Base-by-base conservation (phyloP, 2,329 filamentous ascomycete genomes). In the Aschersonia sp. region DNA sequence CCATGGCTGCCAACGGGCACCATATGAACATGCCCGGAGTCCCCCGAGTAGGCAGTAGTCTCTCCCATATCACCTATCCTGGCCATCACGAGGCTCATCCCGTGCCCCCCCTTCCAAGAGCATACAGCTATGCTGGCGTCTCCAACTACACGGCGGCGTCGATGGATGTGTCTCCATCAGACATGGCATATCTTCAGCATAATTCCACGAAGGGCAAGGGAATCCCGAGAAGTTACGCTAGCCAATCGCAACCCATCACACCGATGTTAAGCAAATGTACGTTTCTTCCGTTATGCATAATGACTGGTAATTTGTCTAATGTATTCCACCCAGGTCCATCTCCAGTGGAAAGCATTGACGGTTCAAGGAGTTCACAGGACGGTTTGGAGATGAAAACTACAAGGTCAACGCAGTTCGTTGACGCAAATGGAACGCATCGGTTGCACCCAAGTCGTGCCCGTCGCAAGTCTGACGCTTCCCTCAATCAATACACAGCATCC, bases 1-100 rank as follows among this genome's bases (percentile, higher is more conserved):
- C 70, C 45, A 70, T 73, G 62, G 64, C 62, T n/a, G 62, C 66
- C 7, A 69, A 56, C 47, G 61, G 64, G 35, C 53, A 64, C 38
- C 61, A 65, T 43, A 57, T 61, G 56, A 66, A 61, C 53, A 64
- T 67, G 55, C 63, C 63, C 1, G 60, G 58, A 40, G 55, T 59
- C 1, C 66, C 71, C n/a, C 70, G 72, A n/a, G 65, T 70, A 32
- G 64, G 66, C 48, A 75, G 70, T 60, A 64, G 66, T 41, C 59
- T 73, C 7, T 70, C 72, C 0, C 62, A 67, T 51, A 67, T 71
- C 38, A 69, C 71, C 5, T 75, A 71, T 50, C 69, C 71, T 4
- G 59, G 64, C 9, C 60, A 63, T 42, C 63, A 69, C 48, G 20
- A 38, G 35, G 60, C 61, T 35, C 66, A 54, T 38, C 69, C 70